Evolutionary conservation across 2,329 filamentous ascomycete species (phyloP).

Genomic region (Penicillium sumatraense): DNA sequence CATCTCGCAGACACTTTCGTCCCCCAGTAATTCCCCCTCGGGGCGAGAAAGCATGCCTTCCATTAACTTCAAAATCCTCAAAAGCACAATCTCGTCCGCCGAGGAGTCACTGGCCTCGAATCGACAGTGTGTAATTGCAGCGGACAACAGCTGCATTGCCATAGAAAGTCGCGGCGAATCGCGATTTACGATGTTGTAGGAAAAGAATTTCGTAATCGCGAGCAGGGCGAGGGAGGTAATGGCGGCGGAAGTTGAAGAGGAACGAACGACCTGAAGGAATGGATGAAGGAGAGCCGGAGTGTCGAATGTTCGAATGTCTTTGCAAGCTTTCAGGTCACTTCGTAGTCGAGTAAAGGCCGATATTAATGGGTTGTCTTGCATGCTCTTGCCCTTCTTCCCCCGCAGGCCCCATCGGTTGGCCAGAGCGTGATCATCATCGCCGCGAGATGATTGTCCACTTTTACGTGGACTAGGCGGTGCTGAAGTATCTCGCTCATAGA

Average conservation of each 20-base stretch:
- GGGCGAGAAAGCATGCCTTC: constrained; percentile 96
- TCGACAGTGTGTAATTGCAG: constrained; percentile 94
- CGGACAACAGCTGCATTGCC: constrained; percentile 92
- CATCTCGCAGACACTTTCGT: constrained; percentile 99
- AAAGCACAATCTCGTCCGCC: constrained; percentile 91
- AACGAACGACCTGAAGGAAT: constrained; percentile 94
- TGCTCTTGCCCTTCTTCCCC: constrained; percentile 94
- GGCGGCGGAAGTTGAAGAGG: constrained; percentile 91
- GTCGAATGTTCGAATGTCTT: constrained; percentile 89
- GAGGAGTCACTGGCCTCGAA: constrained; percentile 96
- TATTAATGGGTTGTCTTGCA: constrained; percentile 97
- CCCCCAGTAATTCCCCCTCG: constrained; percentile 89
- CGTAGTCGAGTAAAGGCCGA: constrained; percentile 89
- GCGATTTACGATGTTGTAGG: constrained; percentile 86
- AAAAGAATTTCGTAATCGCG: constrained; percentile 93
- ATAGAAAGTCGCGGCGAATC: constrained; percentile 84
- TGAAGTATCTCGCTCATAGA: constrained; percentile 49
- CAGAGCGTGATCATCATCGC: constrained; percentile 54
- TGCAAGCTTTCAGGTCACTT: constrained; percentile 83
- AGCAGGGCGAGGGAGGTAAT: constrained; percentile 94
- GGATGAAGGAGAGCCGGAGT: constrained; percentile 87
- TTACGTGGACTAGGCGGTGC: constrained; percentile 41
- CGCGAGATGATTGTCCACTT: constrained; percentile 23
- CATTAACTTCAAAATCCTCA: constrained; percentile 96
- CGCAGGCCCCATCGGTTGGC: constrained; percentile 90